Evolutionary conservation across 2,329 filamentous ascomycete genomes (phyloP), one percentile per base, ranked within the genome.

Genomic region (Gyromitra esculenta): DNA sequence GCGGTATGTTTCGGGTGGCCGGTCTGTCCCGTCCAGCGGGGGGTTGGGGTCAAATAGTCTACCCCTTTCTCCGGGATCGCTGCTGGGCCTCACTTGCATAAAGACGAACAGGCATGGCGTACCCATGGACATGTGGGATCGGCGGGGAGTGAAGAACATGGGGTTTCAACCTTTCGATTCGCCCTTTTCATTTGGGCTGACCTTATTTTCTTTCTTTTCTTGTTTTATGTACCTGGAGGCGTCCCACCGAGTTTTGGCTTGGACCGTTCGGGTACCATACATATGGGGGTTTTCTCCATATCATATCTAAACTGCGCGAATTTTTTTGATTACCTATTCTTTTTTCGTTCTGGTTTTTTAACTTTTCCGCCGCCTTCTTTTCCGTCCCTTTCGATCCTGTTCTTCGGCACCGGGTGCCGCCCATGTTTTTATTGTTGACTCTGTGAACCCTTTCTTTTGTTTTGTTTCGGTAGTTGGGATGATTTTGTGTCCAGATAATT

Each of bases 301-400:
- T 75, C 57, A 70, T 74, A 75, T 75, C 72, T 64, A 75, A 63
- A 37, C 72, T 75, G 72, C 72, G 72, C 72, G 72, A 73, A 76
- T 76, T 76, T 73, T 45, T 57, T 56, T 63, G 60, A 63, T 56
- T 68, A 63, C 62, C 52, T 74, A 59, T 74, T 69, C 41, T 66
- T 43, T 59, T 76, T n/a, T 18, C 2, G 4, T 31, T 59, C 52
- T 56, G 45, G 41, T 37, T 52, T n/a, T 18, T 52, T 45, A 39
- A 45, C 35, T 65, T 64, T 57, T 15, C 62, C 54, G 37, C 48
- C 39, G 63, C 56, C 75, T 60, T 70, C 57, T 39, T 57, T 67
- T 63, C 62, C 15, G 48, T 62, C 62, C 7, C 8, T 56, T 74
- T 70, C 65, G 9, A 57, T 57, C 39, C 39, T 52, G 8, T 50